A percentile compares a stretch with the other conserved stretches of the same genome.
phyloP scores from a whole-genome alignment of 2,329 filamentous ascomycete genomes.

The Macroventuria anomochaeta region DNA sequence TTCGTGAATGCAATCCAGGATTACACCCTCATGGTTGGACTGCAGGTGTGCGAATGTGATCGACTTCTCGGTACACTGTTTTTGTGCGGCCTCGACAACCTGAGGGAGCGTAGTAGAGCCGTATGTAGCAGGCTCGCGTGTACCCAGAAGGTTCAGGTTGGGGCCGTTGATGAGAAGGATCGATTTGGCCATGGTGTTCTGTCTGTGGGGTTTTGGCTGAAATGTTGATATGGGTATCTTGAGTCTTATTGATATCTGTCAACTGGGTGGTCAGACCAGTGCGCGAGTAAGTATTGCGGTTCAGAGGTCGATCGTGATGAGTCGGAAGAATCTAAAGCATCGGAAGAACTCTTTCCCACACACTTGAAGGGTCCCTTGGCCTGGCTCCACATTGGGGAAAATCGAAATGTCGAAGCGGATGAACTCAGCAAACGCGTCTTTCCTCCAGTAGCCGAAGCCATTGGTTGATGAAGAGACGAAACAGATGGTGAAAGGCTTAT shows the following conservation, averaged over 20 bases:
- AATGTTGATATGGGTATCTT: neutral
- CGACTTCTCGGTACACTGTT: constrained; percentile 59
- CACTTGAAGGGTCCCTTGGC: neutral
- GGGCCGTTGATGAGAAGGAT: constrained; percentile 82
- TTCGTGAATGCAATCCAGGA: constrained; percentile 75
- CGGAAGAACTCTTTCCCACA: constrained; percentile 16
- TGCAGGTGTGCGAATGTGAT: constrained; percentile 68
- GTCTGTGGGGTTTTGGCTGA: neutral
- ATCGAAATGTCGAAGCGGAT: constrained; percentile 2
- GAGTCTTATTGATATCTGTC: neutral
- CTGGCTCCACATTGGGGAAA: constrained; percentile 5
- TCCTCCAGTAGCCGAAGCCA: constrained; percentile 3
- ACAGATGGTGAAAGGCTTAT: neutral
- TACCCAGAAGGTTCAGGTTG: constrained; percentile 81
- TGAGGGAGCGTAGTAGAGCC: constrained; percentile 71
- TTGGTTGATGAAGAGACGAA: neutral
- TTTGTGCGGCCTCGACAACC: constrained; percentile 59
- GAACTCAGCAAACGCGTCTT: neutral
- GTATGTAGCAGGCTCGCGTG: constrained; percentile 75
- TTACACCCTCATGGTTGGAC: constrained; percentile 78
- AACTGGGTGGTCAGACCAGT: neutral
- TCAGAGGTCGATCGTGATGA: neutral
- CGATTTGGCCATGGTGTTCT: constrained; percentile 47
- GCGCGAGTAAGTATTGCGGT: constrained; percentile 8
- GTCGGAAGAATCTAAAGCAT: constrained; percentile 5